Conservation (phyloP, 140 eudicot genomes). For the Oenanthe javanica region DNA sequence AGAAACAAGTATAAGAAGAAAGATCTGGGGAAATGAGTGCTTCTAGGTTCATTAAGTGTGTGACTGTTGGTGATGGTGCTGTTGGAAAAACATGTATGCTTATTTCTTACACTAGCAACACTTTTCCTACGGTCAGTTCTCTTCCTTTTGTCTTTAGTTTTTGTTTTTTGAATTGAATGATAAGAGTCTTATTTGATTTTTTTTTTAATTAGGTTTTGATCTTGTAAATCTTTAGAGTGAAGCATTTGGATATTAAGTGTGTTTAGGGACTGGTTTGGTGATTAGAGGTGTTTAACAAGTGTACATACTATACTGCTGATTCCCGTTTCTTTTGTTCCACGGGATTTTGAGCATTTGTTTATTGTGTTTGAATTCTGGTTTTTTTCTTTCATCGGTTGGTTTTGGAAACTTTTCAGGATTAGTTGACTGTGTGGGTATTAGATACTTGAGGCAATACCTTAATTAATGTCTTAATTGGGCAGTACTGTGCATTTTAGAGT, state of each 20-base stretch:
- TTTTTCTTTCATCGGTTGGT: neutral
- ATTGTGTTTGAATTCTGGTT: neutral
- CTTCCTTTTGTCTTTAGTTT: neutral
- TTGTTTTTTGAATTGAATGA: neutral
- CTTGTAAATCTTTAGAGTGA: neutral
- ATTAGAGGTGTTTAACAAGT: neutral
- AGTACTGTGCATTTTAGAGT: neutral
- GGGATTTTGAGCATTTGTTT: neutral
- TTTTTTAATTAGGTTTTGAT: neutral
- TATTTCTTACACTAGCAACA: slow-evolving; percentile 25
- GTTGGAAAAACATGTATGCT: slow-evolving; percentile 26
- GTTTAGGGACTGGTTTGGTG: neutral
- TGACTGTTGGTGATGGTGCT: slow-evolving; percentile 28
- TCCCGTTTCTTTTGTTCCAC: neutral
- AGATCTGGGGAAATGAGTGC: slow-evolving; percentile 21
- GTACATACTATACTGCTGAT: neutral
- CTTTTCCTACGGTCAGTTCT: slow-evolving; percentile 21
- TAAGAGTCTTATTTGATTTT: neutral
- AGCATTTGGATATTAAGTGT: neutral
- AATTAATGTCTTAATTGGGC: neutral
- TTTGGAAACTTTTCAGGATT: neutral
- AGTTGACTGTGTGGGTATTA: neutral
- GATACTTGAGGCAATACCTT: neutral
- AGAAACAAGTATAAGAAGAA: neutral
- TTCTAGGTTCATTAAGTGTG: slow-evolving; percentile 27